Conservation (phyloP, 345 rosid genomes). For the Aegle marmelos region DNA sequence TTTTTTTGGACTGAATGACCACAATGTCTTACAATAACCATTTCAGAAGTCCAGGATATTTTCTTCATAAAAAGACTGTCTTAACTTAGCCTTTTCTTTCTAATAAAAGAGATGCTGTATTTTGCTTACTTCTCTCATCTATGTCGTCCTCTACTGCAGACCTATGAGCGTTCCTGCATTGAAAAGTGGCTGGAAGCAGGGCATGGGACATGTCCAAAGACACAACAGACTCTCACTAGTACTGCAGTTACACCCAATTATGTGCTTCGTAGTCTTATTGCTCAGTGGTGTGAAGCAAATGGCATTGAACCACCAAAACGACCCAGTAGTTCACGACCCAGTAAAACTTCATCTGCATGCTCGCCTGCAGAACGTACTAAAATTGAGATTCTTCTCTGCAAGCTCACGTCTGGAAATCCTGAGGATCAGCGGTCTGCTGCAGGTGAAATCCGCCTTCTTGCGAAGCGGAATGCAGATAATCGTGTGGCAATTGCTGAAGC, state of each 20-base stretch:
- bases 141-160: constrained; percentile 41
- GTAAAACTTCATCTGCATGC: constrained; percentile 53
- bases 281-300: constrained; percentile 95
- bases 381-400: constrained; percentile 72
- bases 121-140: constrained; percentile 14
- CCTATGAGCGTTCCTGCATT: constrained; percentile 90
- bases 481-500: constrained; percentile 99
- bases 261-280: constrained; percentile 92
- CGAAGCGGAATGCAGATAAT: constrained; percentile 93
- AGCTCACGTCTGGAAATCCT: constrained; percentile 67
- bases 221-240: constrained; percentile 73
- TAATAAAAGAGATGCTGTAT: not conserved
- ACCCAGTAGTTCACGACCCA: constrained; percentile 63
- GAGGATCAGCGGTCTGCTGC: constrained; percentile 89
- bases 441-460: constrained; percentile 94
- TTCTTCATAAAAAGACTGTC: not conserved
- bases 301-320: constrained; percentile 88
- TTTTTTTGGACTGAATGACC: not conserved
- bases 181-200: constrained; percentile 96
- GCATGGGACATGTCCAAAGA: constrained; percentile 89
- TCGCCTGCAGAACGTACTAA: constrained; percentile 73
- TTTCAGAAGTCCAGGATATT: not conserved
- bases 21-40: not conserved
- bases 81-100: not conserved
- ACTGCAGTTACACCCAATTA: constrained; percentile 79